A percentile compares a stretch with the other conserved stretches of the same genome.
Evolutionary conservation across 2,329 filamentous ascomycete genomes (phyloP).

Genomic region (Tolypocladium cylindrosporum): DNA sequence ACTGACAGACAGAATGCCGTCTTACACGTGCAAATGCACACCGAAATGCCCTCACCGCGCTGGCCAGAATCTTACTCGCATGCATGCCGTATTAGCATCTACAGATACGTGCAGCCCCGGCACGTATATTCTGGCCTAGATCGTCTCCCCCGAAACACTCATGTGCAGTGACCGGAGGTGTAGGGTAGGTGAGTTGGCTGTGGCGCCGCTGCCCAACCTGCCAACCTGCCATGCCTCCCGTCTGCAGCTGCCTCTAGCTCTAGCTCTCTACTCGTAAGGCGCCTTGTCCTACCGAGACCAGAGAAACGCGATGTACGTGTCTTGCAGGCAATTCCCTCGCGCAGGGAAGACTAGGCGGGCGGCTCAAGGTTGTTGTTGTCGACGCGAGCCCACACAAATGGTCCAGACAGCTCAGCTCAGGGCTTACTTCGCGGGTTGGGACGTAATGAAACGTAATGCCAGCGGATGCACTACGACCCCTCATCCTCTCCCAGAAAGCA

Average conservation of each 20-base stretch:
- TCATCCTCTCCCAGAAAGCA: background rate
- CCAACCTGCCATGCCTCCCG: too few relatives aligned
- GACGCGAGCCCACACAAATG: background rate
- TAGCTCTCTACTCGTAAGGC: too few relatives aligned
- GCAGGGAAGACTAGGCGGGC: too few relatives aligned
- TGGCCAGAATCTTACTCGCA: background rate
- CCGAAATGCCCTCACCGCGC: background rate
- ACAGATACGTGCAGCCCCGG: background rate
- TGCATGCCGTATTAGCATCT: background rate
- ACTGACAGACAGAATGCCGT: too few relatives aligned
- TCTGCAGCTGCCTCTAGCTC: too few relatives aligned
- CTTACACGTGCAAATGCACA: background rate
- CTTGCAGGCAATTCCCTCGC: too few relatives aligned
- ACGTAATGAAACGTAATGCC: too few relatives aligned
- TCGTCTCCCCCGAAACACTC: background rate
- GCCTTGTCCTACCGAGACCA: too few relatives aligned
- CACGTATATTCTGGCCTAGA: background rate
- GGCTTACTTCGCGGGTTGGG: too few relatives aligned
- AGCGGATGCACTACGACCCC: background rate
- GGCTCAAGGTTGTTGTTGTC: background rate
- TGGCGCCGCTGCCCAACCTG: too few relatives aligned
- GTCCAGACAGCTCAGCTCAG: background rate
- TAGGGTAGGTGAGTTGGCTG: background rate
- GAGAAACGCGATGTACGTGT: too few relatives aligned
- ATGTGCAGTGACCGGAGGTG: background rate